Percentiles rank a stretch among this genome's conserved stretches.
Evolutionary conservation across 306 rosid genomes (phyloP).

Genomic region (Mucuna pruriens): DNA sequence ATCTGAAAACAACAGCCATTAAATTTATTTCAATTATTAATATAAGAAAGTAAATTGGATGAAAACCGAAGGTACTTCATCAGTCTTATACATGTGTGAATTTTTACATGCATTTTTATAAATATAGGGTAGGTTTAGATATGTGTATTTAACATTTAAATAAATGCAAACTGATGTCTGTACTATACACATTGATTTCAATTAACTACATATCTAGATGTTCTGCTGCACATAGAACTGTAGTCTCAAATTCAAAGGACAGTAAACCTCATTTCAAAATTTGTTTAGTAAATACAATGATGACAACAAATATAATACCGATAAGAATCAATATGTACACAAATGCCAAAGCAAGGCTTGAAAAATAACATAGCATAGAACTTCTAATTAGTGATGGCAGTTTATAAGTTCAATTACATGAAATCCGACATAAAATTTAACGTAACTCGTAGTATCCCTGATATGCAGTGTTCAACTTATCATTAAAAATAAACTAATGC

Average conservation of each 20-base stretch:
- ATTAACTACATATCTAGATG: not conserved
- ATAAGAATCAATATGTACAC: not conserved
- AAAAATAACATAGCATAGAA: not conserved
- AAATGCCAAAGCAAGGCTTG: not conserved
- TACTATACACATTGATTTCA: not conserved
- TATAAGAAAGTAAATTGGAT: slow-evolving; percentile 8
- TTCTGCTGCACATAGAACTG: not conserved
- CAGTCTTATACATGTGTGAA: not conserved
- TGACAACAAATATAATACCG: not conserved
- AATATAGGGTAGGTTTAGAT: not conserved
- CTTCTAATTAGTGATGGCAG: not conserved
- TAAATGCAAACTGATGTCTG: slow-evolving; percentile 7
- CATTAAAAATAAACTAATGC: not conserved
- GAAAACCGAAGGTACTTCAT: too few species aligned
- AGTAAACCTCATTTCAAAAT: not conserved
- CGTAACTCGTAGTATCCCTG: not conserved
- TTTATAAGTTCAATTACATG: not conserved
- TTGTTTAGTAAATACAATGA: not conserved
- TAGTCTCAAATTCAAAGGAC: not conserved
- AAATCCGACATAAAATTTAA: not conserved
- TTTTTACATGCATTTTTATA: not conserved
- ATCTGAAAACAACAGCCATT: slow-evolving; percentile 64
- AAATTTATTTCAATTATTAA: slow-evolving; percentile 20
- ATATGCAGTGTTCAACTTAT: not conserved
- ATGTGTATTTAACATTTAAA: not conserved